These are phyloP conservation scores for Tricholoma sp. DNA, from an alignment of 768 basidiomycete genomes.

Conservation along the genomic window DNA sequence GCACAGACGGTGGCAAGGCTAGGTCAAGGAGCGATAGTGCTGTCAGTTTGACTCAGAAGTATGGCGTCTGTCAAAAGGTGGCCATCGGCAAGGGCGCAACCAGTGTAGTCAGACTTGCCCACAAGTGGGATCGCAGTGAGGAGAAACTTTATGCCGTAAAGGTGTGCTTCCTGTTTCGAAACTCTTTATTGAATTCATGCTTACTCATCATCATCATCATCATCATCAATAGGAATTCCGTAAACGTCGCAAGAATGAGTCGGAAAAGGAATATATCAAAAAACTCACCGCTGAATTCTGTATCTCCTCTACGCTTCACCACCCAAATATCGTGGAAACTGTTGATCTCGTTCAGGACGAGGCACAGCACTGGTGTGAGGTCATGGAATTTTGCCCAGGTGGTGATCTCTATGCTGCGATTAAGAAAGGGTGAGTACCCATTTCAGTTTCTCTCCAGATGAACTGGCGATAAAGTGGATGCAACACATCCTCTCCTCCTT, in stretches of 20 bases:
- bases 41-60: conserved; percentile 70
- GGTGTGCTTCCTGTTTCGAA: conserved; percentile 60
- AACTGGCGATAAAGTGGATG: not conserved
- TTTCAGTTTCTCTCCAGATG: conserved; percentile 5
- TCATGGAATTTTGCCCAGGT: conserved; percentile 99
- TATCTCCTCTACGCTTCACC: conserved; percentile 93
- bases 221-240: conserved; percentile 76
- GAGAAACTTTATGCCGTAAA: conserved; percentile 99
- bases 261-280: conserved; percentile 99
- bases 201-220: too few species aligned
- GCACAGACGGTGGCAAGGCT: conserved; percentile 20
- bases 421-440: conserved; percentile 72
- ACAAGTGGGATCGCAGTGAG: conserved; percentile 97
- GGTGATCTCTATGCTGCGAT: conserved; percentile 98
- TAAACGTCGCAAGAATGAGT: conserved; percentile 95
- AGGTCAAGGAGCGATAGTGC: conserved; percentile 39
- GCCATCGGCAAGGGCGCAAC: conserved; percentile 99
- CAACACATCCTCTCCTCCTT: not conserved
- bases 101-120: conserved; percentile 90
- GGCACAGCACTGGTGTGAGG: conserved; percentile 94
- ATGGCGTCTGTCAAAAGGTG: conserved; percentile 93
- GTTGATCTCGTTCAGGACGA: conserved; percentile 99
- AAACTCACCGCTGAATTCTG: conserved; percentile 99
- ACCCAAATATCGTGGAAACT: conserved; percentile 94
- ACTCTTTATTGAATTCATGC: too few species aligned